These are phyloP conservation scores for Xylaria venustula DNA, from an alignment of 495 filamentous ascomycete species.

Conservation along the genomic window DNA sequence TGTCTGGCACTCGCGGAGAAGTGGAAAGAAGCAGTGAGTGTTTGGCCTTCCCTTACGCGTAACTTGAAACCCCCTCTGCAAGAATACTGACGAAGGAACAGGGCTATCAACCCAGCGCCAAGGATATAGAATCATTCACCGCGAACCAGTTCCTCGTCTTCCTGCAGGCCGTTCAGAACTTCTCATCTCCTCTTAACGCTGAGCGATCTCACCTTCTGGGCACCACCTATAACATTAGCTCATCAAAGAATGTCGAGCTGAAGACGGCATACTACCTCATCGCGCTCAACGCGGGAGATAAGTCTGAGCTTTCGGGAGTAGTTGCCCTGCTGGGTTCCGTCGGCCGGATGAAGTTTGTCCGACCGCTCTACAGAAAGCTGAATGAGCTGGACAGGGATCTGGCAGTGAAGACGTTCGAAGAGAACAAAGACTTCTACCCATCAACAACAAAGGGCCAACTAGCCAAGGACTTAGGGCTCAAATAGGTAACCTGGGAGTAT, in stretches of 20 bases:
- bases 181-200: constrained; percentile 58
- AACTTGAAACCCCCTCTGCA: background rate
- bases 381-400: constrained; percentile 68
- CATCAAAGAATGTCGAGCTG: constrained; percentile 80
- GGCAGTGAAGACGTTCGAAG: constrained; percentile 79
- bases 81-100: constrained; percentile 16
- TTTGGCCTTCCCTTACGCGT: background rate
- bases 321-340: constrained; percentile 75
- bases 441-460: constrained; percentile 84
- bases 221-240: constrained; percentile 63
- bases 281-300: constrained; percentile 70
- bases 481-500: constrained; percentile 5
- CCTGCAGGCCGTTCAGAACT: constrained; percentile 70
- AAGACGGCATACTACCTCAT: constrained; percentile 73
- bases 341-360: constrained; percentile 95
- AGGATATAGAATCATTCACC: constrained; percentile 69
- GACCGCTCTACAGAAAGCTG: constrained; percentile 74
- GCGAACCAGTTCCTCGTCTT: constrained; percentile 91
- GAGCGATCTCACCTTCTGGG: constrained; percentile 68
- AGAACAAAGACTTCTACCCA: constrained; percentile 89
- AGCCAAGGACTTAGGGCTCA: constrained; percentile 71
- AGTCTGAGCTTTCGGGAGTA: constrained; percentile 62
- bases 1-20: constrained; percentile 79
- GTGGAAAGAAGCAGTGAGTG: constrained; percentile 58
- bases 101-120: constrained; percentile 61